Conservation (phyloP, 139 green algal genomes). For the Nannochloris sp. region DNA sequence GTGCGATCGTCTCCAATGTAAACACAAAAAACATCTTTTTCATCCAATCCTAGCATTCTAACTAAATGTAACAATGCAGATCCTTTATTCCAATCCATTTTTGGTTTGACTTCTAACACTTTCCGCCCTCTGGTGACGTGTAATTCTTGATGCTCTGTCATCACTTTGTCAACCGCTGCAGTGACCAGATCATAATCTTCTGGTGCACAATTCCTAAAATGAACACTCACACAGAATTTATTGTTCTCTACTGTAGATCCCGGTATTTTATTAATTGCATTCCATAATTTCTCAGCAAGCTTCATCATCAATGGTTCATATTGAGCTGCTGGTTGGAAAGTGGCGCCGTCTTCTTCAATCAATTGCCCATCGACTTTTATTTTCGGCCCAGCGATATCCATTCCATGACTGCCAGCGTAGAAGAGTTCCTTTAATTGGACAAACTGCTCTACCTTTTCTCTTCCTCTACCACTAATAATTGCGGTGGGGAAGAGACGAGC, state of each 20-base stretch:
- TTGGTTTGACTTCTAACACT: conserved; percentile 87
- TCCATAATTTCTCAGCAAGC: conserved; percentile 45
- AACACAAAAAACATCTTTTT: conserved; percentile 63
- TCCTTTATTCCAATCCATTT: conserved; percentile 96
- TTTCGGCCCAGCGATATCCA: conserved; percentile 88
- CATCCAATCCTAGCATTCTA: conserved; percentile 58
- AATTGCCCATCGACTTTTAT: conserved; percentile 6
- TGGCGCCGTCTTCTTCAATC: not conserved
- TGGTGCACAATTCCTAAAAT: conserved; percentile 82
- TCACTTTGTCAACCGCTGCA: conserved; percentile 40
- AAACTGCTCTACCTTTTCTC: conserved; percentile 89
- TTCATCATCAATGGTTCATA: conserved; percentile 78
- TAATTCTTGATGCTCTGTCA: conserved; percentile 44
- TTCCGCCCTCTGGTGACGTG: conserved; percentile 76
- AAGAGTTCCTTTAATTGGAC: conserved; percentile 89
- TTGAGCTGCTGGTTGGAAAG: conserved; percentile 74
- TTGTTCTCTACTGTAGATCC: conserved; percentile 93
- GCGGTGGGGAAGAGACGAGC: conserved; percentile 83
- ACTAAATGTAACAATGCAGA: conserved; percentile 86
- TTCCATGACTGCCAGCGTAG: conserved; percentile 94
- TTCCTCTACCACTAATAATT: conserved; percentile 86
- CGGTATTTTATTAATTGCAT: conserved; percentile 45
- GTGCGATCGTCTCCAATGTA: conserved; percentile 98
- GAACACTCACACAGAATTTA: conserved; percentile 89
- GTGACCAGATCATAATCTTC: conserved; percentile 56